Evolutionary conservation across 108 stramenopile species (phyloP).

Genomic region (Cylindrotheca fusiformis): DNA sequence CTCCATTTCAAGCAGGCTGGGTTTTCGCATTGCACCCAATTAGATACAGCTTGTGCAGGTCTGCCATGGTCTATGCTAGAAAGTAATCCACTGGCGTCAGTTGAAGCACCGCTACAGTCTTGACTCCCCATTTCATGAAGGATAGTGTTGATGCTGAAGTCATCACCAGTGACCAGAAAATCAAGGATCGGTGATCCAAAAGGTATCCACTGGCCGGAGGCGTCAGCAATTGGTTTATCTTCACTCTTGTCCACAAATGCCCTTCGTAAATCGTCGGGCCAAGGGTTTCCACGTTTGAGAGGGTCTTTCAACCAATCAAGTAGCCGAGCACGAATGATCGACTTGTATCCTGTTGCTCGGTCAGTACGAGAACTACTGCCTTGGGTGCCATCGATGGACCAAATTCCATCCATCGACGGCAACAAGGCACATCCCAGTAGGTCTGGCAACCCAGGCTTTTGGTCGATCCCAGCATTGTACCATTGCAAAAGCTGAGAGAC

Average conservation of each 20-base stretch:
- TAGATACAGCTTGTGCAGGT: conserved; percentile 84
- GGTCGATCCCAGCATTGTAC: conserved; percentile 87
- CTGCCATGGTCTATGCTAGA: conserved; percentile 79
- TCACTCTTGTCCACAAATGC: conserved; percentile 45
- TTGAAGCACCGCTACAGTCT: background rate
- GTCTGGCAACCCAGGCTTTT: conserved; percentile 74
- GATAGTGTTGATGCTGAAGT: conserved; percentile 54
- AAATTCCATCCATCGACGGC: conserved; percentile 60
- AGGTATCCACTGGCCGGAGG: conserved; percentile 43
- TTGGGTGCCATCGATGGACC: conserved; percentile 28
- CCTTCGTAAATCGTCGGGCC: conserved; percentile 62
- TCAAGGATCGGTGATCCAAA: conserved; percentile 88
- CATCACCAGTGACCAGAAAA: conserved; percentile 79
- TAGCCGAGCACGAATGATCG: conserved; percentile 56
- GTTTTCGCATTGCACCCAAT: conserved; percentile 93
- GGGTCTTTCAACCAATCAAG: conserved; percentile 79
- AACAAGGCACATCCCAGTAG: conserved; percentile 65
- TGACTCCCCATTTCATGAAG: conserved; percentile 34
- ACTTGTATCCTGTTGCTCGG: conserved; percentile 28
- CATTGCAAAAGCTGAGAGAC: conserved; percentile 82
- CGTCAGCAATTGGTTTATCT: conserved; percentile 4
- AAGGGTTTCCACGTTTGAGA: conserved; percentile 70
- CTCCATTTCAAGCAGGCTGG: conserved; percentile 87
- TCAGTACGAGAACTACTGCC: conserved; percentile 28
- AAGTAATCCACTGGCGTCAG: conserved; percentile 43